Base-by-base conservation (phyloP, 495 filamentous ascomycete genomes). In the Glutinoglossum americanum region DNA sequence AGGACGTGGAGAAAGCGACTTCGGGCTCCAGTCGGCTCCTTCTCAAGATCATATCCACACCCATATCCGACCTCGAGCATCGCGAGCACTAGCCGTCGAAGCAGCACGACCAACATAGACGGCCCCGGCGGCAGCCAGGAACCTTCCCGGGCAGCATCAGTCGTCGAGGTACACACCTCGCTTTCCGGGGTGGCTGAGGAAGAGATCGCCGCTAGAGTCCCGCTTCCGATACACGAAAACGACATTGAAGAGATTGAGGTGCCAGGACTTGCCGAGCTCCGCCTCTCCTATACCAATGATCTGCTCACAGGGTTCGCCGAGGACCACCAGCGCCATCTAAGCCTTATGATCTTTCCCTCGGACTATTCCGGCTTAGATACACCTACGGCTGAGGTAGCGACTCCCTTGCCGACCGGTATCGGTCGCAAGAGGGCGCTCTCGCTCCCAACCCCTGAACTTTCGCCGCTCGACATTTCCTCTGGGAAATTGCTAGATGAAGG, bases 1-100 rank as follows among this genome's bases (percentile, higher is more conserved):
- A 80, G 93, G 63, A 84, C 86, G 32, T 99, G 93, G 93, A 85
- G 89, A 65, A 93, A 94, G 70, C 81, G 80, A 59, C 77, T 84
- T 59, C 77, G 82, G 37, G 58, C 60, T 3, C 57, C 64, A 28
- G 62, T 63, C 9, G 62, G 60, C 28, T 70, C 68, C 2, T 65
- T 71, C 26, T 63, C 65, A 3, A 53, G 57, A n/a, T 49, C 60
- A 37, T 33, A 64, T n/a, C 60, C 66, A 25, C 30, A 58, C 25
- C 3, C 13, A 55, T 30, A 27, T 58, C 21, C 57, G 64, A 51
- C 59, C 59, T 51, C 58, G 53, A 55, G 45, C 56, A 59, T 55
- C 23, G 45, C 57, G 59, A 58, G 71, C 59, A 32, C 51, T 7
- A 59, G 57, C 57, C 57, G 48, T 6, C 26, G 45, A 30, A 55